Evolutionary conservation across 176 grass and related monocot species (phyloP).

Genomic region (Tuctoria greenei): DNA sequence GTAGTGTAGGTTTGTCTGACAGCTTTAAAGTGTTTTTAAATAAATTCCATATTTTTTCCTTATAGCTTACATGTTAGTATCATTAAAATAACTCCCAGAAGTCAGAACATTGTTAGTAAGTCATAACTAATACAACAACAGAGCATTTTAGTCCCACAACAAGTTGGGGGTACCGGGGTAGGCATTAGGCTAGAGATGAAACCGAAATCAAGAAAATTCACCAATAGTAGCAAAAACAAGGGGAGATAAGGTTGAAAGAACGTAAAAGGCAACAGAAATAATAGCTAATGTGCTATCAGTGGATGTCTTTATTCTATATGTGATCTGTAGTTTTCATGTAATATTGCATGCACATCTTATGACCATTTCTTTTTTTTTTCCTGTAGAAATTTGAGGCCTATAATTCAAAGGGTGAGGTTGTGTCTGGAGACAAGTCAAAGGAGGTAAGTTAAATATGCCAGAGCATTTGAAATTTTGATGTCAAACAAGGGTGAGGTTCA

Average conservation of each 20-base stretch:
- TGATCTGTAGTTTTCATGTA: background rate
- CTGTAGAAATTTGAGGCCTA: slow-evolving; percentile 94
- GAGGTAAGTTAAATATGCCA: slow-evolving; percentile 47
- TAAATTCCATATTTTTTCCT: background rate
- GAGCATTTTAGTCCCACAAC: background rate
- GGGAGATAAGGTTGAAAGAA: background rate
- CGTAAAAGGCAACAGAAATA: background rate
- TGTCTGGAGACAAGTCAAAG: slow-evolving; percentile 89
- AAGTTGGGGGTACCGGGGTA: no score
- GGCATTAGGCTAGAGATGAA: background rate
- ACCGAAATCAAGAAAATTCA: background rate
- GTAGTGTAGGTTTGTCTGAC: slow-evolving; percentile 3
- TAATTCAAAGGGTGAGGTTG: slow-evolving; percentile 75
- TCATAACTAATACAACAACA: background rate
- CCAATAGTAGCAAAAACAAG: background rate
- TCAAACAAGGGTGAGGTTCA: background rate
- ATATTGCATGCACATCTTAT: background rate
- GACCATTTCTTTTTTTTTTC: slow-evolving; percentile 27
- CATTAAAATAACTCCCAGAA: background rate
- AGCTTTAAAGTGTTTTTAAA: background rate
- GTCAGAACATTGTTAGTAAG: slow-evolving; percentile 1
- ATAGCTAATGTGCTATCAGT: background rate
- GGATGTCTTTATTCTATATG: background rate
- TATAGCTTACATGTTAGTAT: background rate
- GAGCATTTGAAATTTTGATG: slow-evolving; percentile 21